Base-by-base conservation (phyloP, 169 alveolate genomes). In the Neospora caninum region DNA sequence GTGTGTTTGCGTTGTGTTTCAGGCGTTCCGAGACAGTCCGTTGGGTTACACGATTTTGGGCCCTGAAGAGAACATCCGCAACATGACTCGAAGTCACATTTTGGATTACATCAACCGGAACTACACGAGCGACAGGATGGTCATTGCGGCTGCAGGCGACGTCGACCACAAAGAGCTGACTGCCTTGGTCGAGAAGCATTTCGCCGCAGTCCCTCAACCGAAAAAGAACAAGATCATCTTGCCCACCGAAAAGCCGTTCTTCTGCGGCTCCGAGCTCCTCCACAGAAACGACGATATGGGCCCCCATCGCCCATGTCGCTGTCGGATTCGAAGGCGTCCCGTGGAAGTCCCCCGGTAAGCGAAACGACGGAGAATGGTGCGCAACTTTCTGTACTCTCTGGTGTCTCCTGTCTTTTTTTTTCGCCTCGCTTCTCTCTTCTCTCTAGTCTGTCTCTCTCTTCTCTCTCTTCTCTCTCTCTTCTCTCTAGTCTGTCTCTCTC, bases 271-370 rank as follows among this genome's bases (percentile, higher is more conserved):
- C 38, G 94, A 93, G 80, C 91, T 93, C 64, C 88, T 93, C 88
- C 80, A 93, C 86, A 93, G 97, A 88, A 95, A 97, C 94, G 98
- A 96, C 88, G 97, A 95, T 73, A 93, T 95, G 96, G 98, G 98
- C 34, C 98, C n/a, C 99, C 91, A 95, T 97, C 95, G 98, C 98
- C 36, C 98, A 97, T 87, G 95, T 98, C 91, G 99, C 98, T 20
- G 98, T 97, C 38, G 98, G 98, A 0, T 98, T 98, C 95, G 98
- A 98, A 69, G 99, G 99, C n/a, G 98, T 98, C 4, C 98, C 99
- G 31, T 97, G 99, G 98, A 97, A 97, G 73, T 98, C 99, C 31
- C 99, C 99, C 13, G 98, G 95, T 43, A 43, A 64, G 38, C 45
- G 36, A 10, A 27, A 25, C 86, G 22, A 31, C n/a, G n/a, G n/a